Evolutionary conservation across 345 rosid genomes (phyloP), one percentile per base, ranked within the genome.

Genomic region (Raphanus raphanistrum): DNA sequence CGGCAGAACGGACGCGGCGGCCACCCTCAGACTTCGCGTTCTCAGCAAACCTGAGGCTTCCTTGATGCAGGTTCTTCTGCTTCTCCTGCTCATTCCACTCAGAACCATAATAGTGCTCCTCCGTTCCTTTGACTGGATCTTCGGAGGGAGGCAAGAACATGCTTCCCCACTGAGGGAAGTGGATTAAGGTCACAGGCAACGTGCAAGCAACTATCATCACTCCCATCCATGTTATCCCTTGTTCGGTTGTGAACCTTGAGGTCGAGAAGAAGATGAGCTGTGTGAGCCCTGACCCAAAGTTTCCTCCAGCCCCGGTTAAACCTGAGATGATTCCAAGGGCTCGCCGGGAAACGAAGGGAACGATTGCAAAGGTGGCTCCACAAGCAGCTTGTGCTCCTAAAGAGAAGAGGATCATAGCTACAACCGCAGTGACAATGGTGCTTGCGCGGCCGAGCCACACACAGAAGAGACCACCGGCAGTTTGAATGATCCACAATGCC

Each of bases 141-240:
- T 60, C 79, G 1, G 84, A 70, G 0, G 90, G 84, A 25, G 85
- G 80, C 15, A 86, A 78, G 2, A 89, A 84, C 90, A 89, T 89
- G 74, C 90, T 86, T 26, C 88, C 87, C 91, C 93, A 87, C 25
- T 89, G 88, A 4, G 87, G 89, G 48, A 87, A 87, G 77, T 87
- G 88, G 31, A 89, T 70, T 4, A 80, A 43, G 0, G 81, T n/a
- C 60, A 85, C 85, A 4, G 86, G 87, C 29, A 86, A 63, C 16
- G 90, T 89, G 61, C 88, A 86, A 5, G 72, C 82, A 26, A 89
- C 85, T 4, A 86, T 85, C 89, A 86, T 86, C 4, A 89, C 82
- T 65, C 88, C 88, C 88, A 87, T 87, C 71, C 77, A 76, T 6
- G 82, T 62, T 43, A 87, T 27, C 61, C 88, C 87, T 2, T 83